Evolutionary conservation across 345 rosid genomes (phyloP), one percentile per base, ranked within the genome.

Genomic region (Chamaenerion angustifolium): DNA sequence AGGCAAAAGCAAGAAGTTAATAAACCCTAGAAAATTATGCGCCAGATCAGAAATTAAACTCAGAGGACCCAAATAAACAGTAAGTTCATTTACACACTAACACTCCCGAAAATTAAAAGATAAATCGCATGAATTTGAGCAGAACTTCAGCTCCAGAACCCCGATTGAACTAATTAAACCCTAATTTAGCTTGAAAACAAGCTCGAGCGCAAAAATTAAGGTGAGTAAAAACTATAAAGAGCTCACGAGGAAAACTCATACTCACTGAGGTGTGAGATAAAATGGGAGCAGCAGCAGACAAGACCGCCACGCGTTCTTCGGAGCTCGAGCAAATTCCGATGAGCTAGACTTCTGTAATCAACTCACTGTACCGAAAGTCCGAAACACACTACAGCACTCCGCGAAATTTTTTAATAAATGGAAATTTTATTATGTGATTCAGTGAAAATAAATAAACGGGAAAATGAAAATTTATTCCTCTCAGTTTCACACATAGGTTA

Each of bases 241-340:
- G 48, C 42, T 55, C 37, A 48, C 52, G 52, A 41, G 41, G 15
- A 18, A 54, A 63, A 52, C 37, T 51, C 44, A 42, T 51, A 69
- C 86, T 74, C 67, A 78, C 96, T 59, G 63, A 76, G 62, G 73
- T 63, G 71, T 66, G 65, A 68, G 73, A 79, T 45, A 67, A 56
- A 62, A 56, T 59, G 59, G 67, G 75, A 72, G 74, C 54, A 63
- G 71, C 56, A 71, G 72, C 54, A 43, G 64, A 61, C 69, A 69
- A 76, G 95, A 83, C 81, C 82, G 74, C 62, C 73, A 68, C 71
- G 79, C 71, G 75, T 70, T 72, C 49, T 45, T 44, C 43, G 45
- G 31, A 76, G 78, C 66, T 72, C 64, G 77, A 70, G 75, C 65
- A 70, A 81, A 77, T 75, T 86, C 53, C 69, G 75, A 69, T 42